Base-by-base conservation (phyloP, 2,329 filamentous ascomycete species). In the Calonectria pteridis region DNA sequence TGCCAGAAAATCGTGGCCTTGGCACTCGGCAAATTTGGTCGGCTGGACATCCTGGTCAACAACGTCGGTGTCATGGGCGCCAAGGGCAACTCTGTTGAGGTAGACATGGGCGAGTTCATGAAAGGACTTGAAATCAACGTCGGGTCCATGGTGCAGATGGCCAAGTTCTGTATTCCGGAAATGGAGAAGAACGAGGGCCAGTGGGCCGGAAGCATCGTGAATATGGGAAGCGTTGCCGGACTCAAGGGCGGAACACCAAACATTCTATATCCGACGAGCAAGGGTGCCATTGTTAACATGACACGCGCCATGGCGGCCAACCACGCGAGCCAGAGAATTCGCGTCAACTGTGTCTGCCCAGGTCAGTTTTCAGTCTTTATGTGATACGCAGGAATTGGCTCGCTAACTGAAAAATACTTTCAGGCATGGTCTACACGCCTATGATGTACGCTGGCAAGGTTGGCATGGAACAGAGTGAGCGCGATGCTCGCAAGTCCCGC, bases 111-210 rank as follows among this genome's bases (percentile, higher is more conserved):
- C 0, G 84, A 86, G 14, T 94, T 91, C 90, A 85, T 88, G 0
- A 86, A 85, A 65, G 87, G 88, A 0, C 85, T 94, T 69, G 87
- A 91, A 55, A 84, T 93, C 59, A 94, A 94, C 77, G 90, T 94
- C 5, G 88, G 87, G 6, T 91, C 89, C 77, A 93, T 93, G 91
- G 88, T 93, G 35, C 84, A 89, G 69, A 93, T 93, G 90, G 85
- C 86, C 23, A 92, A 92, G 77, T 89, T 90, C 76, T 88, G 88
- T 0, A 88, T 94, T 35, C 92, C 91, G 0, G 88, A 84, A 4
- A 93, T 93, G 91, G 75, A 76, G 29, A 86, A 85, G 69, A 92
- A 92, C 69, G 83, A 86, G 16, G 85, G 85, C 0, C 85, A 88
- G 43, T 78, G 83, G 67, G 84, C 85, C 69, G 89, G 90, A 9